These are phyloP conservation scores for Clohesyomyces aquaticus DNA, from an alignment of 495 filamentous ascomycete genomes.

Conservation along the genomic window DNA sequence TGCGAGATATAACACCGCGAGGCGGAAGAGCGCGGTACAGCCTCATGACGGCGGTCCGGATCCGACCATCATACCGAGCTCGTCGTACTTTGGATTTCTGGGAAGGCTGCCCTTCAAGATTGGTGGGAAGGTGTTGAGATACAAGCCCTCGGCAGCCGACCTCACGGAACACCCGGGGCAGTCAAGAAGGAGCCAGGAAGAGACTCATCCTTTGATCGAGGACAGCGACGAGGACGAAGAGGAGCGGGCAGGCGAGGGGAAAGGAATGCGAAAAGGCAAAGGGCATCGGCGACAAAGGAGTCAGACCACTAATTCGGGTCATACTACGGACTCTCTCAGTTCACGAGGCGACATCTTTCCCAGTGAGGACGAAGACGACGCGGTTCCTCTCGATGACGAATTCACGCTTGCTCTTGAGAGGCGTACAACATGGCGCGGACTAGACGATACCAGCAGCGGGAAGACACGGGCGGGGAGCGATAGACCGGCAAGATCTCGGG, in stretches of 20 bases:
- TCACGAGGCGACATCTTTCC: conserved; percentile 94
- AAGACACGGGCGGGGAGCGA: conserved; percentile 54
- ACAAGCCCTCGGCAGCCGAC: conserved; percentile 89
- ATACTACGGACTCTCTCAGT: conserved; percentile 84
- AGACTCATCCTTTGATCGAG: conserved; percentile 75
- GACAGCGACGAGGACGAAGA: conserved; percentile 57
- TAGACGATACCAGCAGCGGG: conserved; percentile 73
- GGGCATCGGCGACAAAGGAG: conserved; percentile 69
- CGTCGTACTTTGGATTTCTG: conserved; percentile 83
- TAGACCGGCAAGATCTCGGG: conserved; percentile 46
- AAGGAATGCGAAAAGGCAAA: too few species aligned
- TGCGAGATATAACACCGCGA: conserved; percentile 33
- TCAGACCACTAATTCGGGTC: conserved; percentile 76
- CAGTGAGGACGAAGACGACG: conserved; percentile 89
- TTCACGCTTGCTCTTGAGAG: conserved; percentile 79
- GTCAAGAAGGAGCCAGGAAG: conserved; percentile 51
- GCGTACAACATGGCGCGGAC: conserved; percentile 55
- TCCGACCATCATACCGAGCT: conserved; percentile 88
- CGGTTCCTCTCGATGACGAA: conserved; percentile 90
- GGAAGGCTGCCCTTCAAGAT: conserved; percentile 83
- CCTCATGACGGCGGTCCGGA: conserved; percentile 66
- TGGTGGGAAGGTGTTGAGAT: conserved; percentile 76
- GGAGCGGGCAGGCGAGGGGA: conserved; percentile 36
- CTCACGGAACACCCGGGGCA: conserved; percentile 81
- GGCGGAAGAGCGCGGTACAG: conserved; percentile 68